Base-by-base conservation (phyloP, 1,284 basidiomycete genomes). In the Fistulina hepatica region DNA sequence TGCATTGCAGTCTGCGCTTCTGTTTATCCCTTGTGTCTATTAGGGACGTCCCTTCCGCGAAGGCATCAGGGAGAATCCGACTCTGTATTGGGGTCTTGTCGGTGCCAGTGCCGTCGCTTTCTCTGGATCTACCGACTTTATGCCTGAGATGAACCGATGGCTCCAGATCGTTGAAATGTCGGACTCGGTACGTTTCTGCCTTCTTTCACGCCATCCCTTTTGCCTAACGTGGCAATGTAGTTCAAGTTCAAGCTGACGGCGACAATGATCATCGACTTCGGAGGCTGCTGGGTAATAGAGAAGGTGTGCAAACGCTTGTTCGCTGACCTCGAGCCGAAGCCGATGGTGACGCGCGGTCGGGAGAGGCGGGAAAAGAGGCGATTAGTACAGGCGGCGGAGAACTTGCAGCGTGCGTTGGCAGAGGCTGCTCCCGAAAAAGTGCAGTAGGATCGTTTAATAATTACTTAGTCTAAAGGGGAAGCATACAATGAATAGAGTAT, bases 141-240 rank as follows among this genome's bases (percentile, higher is more conserved):
- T 97, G 54, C 94, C 95, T 2, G 95, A 98, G 60, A 57, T 97
- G 46, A 98, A 95, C 59, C 67, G 84, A 24, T 98, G 94, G 94
- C 69, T 99, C 30, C 94, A 98, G 61, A 81, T 98, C 26, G 91
- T 97, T 19, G 88, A 88, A 58, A 94, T 99, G 91, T 63, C 77
- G 32, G 54, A 57, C 21, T 52, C 62, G 27, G 90, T 94, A 53
- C 50, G 83, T 60, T 17, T 16, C 34, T 25, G 35, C 17, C 28
- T 39, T 13, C 19, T 39, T 37, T 9, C 6, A 36, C n/a, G 37
- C 21, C 17, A 15, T 28, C 11, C 17, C 16, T 15, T 37, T 23
- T 26, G 22, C 15, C 33, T n/a, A 16, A 34, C 9, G 22, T 24
- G 39, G 20, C 16, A 24, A 27, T 46, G 15, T 44, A 90, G 84